A percentile compares a stretch with the other conserved stretches of the same genome.
Evolutionary conservation across 1,284 basidiomycete species (phyloP).

Genomic region (Cutaneotrichosporon dermatis): DNA sequence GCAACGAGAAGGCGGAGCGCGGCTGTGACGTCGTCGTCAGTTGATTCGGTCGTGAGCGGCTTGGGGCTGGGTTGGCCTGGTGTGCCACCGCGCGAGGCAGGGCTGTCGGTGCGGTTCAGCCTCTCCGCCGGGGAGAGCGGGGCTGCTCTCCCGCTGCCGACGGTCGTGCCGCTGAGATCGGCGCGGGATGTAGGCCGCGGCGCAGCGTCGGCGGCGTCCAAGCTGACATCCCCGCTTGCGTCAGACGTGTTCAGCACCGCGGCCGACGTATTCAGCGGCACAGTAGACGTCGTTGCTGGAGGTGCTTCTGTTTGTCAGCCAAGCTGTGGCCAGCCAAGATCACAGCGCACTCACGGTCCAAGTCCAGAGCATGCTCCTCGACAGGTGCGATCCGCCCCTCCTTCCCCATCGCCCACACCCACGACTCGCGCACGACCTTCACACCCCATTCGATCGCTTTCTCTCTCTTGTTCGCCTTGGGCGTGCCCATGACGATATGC

Average conservation of each 20-base stretch:
- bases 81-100: too few species aligned
- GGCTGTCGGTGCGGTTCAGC: too few species aligned
- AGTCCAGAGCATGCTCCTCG: conserved; percentile 19
- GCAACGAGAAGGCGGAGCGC: conserved; percentile 15
- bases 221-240: too few species aligned
- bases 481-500: conserved; percentile 34
- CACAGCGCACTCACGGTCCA: neutral
- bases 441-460: conserved; percentile 41
- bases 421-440: conserved; percentile 32
- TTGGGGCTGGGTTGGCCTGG: neutral
- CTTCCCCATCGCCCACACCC: conserved; percentile 36
- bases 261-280: too few species aligned
- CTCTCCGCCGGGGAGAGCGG: conserved; percentile 5
- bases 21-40: conserved; percentile 10
- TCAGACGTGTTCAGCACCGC: too few species aligned
- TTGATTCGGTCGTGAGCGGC: neutral
- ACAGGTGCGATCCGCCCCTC: conserved; percentile 27
- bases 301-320: too few species aligned
- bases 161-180: too few species aligned
- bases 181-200: too few species aligned
- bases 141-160: neutral
- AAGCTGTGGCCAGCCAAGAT: too few species aligned
- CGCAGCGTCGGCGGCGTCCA: too few species aligned
- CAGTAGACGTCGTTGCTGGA: too few species aligned
- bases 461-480: conserved; percentile 32